Percentiles rank a stretch among this genome's conserved stretches.
Evolutionary conservation across 331 rosid genomes (phyloP).

Genomic region (Prunus yedoensis): DNA sequence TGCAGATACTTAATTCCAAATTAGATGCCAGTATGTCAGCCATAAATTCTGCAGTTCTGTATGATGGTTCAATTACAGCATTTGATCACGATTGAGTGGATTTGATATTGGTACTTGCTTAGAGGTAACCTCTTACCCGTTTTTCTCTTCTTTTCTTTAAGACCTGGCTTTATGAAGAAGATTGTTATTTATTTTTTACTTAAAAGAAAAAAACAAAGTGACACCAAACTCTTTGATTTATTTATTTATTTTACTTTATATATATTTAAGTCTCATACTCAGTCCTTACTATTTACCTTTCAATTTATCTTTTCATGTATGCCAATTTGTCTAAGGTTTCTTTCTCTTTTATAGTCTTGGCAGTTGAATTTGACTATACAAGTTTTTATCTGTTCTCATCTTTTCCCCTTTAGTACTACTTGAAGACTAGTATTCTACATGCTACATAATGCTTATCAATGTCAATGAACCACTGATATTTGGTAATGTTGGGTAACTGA

Average conservation of each 20-base stretch:
- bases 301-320: background rate
- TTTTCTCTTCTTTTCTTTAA: background rate
- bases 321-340: background rate
- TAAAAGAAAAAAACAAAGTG: background rate
- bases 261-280: background rate
- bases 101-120: constrained; percentile 96
- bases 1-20: constrained; percentile 81
- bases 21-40: constrained; percentile 40
- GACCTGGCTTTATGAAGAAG: background rate
- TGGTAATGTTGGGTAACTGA: too few species aligned
- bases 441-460: background rate
- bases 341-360: background rate
- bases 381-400: background rate
- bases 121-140: constrained; percentile 58
- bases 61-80: constrained; percentile 82
- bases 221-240: too few species aligned
- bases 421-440: background rate
- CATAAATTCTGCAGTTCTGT: constrained; percentile 64
- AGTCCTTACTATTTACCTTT: background rate
- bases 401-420: background rate
- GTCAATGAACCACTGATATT: background rate
- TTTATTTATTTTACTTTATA: too few species aligned
- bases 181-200: background rate
- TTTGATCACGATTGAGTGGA: constrained; percentile 64
- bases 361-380: background rate